phyloP scores from a whole-genome alignment of 805 yeast genomes.

The Saccharomycopsis microspora region DNA sequence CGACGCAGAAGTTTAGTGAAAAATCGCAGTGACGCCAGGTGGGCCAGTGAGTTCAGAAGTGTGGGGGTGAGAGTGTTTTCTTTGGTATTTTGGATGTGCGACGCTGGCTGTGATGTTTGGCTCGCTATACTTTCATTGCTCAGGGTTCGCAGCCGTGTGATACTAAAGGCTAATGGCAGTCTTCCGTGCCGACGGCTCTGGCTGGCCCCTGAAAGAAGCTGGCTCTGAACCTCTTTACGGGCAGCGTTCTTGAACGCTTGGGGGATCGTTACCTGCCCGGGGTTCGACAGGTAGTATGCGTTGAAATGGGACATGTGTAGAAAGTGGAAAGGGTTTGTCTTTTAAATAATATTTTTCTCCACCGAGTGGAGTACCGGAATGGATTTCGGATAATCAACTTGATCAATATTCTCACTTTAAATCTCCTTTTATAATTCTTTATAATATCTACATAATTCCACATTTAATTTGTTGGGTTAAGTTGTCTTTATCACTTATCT shows the following conservation, averaged over 20 bases:
- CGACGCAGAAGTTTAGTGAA: no score
- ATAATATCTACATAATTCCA: no score
- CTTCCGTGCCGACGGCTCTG: conserved; percentile 20
- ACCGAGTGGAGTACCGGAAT: no score
- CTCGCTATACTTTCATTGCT: background rate
- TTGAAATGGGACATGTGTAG: conserved; percentile 10
- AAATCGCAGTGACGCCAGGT: background rate
- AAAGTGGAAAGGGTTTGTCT: no score
- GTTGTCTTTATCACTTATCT: no score
- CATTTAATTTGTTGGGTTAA: no score
- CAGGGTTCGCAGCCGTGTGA: background rate
- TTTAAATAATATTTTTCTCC: no score
- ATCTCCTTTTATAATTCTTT: no score
- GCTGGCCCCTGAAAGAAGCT: conserved; percentile 16
- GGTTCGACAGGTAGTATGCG: conserved; percentile 1
- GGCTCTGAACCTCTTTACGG: conserved; percentile 21
- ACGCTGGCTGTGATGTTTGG: background rate
- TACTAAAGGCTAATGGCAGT: conserved; percentile 19
- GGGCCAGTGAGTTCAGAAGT: background rate
- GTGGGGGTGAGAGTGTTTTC: background rate
- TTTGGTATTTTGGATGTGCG: background rate
- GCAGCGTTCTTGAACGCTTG: conserved; percentile 22
- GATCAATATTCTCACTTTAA: no score
- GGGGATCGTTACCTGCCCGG: conserved; percentile 19
- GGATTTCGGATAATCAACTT: no score